Conservation (phyloP, 2,329 filamentous ascomycete genomes). For the Sporothrix pseudoabietina region DNA sequence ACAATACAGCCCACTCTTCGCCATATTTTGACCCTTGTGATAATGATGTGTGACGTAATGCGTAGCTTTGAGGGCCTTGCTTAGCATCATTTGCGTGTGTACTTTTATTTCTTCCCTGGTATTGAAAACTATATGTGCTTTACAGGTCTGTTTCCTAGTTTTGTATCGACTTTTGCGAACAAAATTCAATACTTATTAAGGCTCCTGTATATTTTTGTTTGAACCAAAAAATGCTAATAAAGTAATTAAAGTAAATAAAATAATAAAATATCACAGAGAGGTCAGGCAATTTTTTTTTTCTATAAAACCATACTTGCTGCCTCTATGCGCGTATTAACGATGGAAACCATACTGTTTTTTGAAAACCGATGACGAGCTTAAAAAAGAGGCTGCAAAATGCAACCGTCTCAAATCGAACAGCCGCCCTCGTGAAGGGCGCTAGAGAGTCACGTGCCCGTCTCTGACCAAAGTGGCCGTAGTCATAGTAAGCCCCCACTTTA, state of each 20-base stretch:
- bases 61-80: background rate
- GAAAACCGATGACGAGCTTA: no score
- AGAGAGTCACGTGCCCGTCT: background rate
- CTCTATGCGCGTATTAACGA: background rate
- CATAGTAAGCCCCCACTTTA: background rate
- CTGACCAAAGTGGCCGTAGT: background rate
- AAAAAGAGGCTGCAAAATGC: no score
- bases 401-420: background rate
- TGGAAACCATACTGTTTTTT: no score
- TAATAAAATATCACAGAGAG: no score
- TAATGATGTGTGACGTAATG: background rate
- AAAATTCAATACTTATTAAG: no score
- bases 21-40: background rate
- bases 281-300: no score
- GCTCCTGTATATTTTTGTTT: no score
- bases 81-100: no score
- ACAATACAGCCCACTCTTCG: slow-evolving; percentile 32
- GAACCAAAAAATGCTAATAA: background rate
- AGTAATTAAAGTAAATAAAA: background rate
- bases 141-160: background rate
- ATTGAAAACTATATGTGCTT: no score
- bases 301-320: background rate
- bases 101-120: background rate
- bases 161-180: background rate
- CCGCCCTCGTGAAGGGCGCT: background rate